Conservation (phyloP, 257 asterid species). For the Ocimum tenuiflorum region DNA sequence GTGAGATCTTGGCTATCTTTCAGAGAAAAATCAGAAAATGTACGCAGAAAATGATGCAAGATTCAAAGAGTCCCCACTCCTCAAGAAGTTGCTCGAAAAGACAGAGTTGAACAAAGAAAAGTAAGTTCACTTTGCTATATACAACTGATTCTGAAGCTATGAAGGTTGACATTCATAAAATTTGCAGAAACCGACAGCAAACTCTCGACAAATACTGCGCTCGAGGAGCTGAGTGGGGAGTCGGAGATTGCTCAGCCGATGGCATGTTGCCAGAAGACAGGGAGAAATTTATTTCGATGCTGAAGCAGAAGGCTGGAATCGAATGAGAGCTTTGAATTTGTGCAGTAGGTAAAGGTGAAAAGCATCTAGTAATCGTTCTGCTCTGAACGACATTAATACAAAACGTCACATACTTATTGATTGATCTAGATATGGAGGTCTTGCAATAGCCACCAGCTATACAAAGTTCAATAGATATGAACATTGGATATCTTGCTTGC, state of each 20-base stretch:
- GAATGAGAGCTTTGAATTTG: conserved; percentile 42
- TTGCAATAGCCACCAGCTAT: not conserved
- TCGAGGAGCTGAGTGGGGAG: conserved; percentile 98
- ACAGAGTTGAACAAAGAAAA: conserved; percentile 65
- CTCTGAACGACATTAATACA: not conserved
- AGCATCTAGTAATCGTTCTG: too few species aligned
- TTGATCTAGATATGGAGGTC: too few species aligned
- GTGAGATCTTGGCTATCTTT: not conserved
- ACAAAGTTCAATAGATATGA: not conserved
- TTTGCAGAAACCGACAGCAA: conserved; percentile 54
- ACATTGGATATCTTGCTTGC: not conserved
- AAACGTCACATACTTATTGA: not conserved
- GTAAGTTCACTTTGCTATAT: conserved; percentile 36
- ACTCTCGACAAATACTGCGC: conserved; percentile 71
- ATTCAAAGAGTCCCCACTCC: conserved; percentile 79
- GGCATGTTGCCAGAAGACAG: conserved; percentile 76
- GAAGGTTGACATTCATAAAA: not conserved
- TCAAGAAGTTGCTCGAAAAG: conserved; percentile 77
- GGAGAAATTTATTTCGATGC: conserved; percentile 67
- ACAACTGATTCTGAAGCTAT: not conserved
- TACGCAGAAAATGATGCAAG: conserved; percentile 83
- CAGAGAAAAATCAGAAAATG: conserved; percentile 84
- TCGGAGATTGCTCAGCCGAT: conserved; percentile 88
- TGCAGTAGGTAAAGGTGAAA: conserved; percentile 3
- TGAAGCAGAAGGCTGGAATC: conserved; percentile 78